Evolutionary conservation across 768 basidiomycete genomes (phyloP).

Genomic region (Imleria badia): DNA sequence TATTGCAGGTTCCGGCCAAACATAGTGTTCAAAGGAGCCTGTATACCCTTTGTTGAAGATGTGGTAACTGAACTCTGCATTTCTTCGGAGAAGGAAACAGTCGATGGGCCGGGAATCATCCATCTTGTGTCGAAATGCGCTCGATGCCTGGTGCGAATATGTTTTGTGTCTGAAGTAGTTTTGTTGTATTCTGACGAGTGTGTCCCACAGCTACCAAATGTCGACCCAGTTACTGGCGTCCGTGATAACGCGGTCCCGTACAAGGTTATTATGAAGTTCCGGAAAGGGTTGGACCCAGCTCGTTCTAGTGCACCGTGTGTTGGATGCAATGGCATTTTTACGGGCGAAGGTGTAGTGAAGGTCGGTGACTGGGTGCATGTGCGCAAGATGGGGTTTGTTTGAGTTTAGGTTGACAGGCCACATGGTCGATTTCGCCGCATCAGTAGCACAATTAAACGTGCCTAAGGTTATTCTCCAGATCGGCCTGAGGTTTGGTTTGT

Average conservation of each 20-base stretch:
- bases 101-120: constrained; percentile 32
- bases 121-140: constrained; percentile 66
- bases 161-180: constrained; percentile 1
- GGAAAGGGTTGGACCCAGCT: constrained; percentile 54
- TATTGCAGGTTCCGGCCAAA: constrained; percentile 70
- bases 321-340: constrained; percentile 62
- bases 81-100: constrained; percentile 34
- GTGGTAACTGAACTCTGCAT: constrained; percentile 61
- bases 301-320: constrained; percentile 57
- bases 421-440: neutral
- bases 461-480: too few species aligned
- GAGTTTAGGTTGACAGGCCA: neutral
- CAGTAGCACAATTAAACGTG: too few species aligned
- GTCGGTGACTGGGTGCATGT: constrained; percentile 65
- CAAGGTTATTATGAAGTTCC: constrained; percentile 74
- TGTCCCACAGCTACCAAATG: constrained; percentile 63
- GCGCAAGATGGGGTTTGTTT: constrained; percentile 39
- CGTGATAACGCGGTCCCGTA: constrained; percentile 73
- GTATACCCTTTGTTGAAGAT: constrained; percentile 71
- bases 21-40: constrained; percentile 63
- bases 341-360: constrained; percentile 47
- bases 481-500: too few species aligned
- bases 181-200: neutral
- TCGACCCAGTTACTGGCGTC: constrained; percentile 60
- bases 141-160: constrained; percentile 63